phyloP scores from a whole-genome alignment of 2,329 filamentous ascomycete species.

The Myriosclerotinia scirpicola region DNA sequence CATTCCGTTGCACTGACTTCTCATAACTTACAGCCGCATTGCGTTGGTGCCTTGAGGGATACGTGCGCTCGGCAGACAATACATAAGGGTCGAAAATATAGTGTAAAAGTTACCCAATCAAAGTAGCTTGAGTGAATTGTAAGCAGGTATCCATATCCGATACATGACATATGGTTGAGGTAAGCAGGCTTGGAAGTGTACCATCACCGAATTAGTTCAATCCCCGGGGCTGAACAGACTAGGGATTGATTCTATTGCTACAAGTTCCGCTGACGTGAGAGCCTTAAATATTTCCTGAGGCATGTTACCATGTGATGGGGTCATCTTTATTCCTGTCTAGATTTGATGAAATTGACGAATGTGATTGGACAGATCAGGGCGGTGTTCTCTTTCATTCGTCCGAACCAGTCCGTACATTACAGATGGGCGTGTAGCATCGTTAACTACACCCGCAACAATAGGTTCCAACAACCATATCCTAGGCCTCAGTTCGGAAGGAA shows the following conservation, averaged over 20 bases:
- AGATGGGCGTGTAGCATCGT: background rate
- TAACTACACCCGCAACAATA: background rate
- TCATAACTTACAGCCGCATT: background rate
- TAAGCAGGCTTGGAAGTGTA: conserved; percentile 11
- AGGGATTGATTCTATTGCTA: background rate
- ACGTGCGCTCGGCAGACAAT: background rate
- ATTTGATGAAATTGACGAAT: background rate
- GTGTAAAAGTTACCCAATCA: background rate
- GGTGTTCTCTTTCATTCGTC: background rate
- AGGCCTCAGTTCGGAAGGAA: background rate
- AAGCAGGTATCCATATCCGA: conserved; percentile 1
- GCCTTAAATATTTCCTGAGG: background rate
- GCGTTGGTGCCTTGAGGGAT: background rate
- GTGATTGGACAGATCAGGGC: background rate
- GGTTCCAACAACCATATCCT: background rate
- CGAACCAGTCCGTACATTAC: background rate
- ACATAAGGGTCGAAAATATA: no score
- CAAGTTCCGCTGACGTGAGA: conserved; percentile 12
- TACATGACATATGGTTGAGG: conserved; percentile 7
- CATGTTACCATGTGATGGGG: background rate
- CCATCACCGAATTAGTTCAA: background rate
- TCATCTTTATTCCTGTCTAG: background rate
- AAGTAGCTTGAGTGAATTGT: background rate
- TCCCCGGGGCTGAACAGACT: conserved; percentile 12
- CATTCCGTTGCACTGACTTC: background rate